Percentiles rank a stretch among this genome's conserved stretches.
Evolutionary conservation across 2,329 filamentous ascomycete species (phyloP).

Genomic region (Ascosphaera pollenicola): DNA sequence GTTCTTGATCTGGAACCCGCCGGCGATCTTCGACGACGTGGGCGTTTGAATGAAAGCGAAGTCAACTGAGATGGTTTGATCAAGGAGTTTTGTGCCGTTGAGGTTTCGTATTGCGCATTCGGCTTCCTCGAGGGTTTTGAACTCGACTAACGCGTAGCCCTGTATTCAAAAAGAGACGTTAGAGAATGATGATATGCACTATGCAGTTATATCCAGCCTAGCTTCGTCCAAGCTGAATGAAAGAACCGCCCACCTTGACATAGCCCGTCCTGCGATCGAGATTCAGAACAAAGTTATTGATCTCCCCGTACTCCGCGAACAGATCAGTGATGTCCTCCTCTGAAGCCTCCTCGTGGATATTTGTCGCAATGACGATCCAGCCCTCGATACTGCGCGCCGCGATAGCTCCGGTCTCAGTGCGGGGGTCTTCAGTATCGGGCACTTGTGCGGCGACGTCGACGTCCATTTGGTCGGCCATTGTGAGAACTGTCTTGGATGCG

Average conservation of each 20-base stretch:
- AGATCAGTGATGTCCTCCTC: constrained; percentile 44
- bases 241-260: constrained; percentile 32
- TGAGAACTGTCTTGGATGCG: constrained; percentile 2
- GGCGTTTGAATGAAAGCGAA: constrained; percentile 44
- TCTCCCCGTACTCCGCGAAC: constrained; percentile 44
- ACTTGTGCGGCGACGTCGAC: constrained; percentile 18
- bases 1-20: constrained; percentile 16
- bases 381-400: constrained; percentile 46
- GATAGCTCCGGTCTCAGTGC: constrained; percentile 23
- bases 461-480: constrained; percentile 25
- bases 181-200: not conserved
- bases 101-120: constrained; percentile 38
- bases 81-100: constrained; percentile 37
- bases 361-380: constrained; percentile 48
- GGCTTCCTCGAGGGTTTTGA: constrained; percentile 40
- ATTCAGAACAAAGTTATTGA: constrained; percentile 46
- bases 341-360: constrained; percentile 45
- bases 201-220: not conserved
- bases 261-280: constrained; percentile 43
- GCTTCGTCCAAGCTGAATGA: not conserved
- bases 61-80: constrained; percentile 42
- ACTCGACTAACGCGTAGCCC: constrained; percentile 47
- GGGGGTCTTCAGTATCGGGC: constrained; percentile 13
- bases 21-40: constrained; percentile 21
- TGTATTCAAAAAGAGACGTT: constrained; percentile 10